Evolutionary conservation across 495 filamentous ascomycete species (phyloP), one percentile per base, ranked within the genome.

Genomic region (Penicillium antarcticum): DNA sequence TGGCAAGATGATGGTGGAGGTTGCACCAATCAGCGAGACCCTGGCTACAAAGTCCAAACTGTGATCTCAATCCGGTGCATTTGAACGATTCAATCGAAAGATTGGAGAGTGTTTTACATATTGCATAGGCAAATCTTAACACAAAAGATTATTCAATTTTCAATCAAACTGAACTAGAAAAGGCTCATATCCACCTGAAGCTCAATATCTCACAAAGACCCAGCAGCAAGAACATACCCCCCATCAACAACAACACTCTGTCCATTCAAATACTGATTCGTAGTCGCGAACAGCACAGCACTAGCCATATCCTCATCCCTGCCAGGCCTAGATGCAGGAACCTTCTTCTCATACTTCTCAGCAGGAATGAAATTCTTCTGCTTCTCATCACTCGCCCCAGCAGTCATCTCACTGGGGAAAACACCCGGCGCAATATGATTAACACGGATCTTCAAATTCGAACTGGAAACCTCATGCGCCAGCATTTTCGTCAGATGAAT

Each of bases 251-350:
- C 75, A 17, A 89, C 56, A 0, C 73, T 83, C 70, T 87, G 80
- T 1, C 86, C 87, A 61, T 87, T 88, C 13, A 89, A 55, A 45
- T 89, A 90, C 71, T 87, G 84, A 52, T 88, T 89, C 4, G 73
- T 76, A 9, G 71, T 80, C 9, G 79, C 63, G 54, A 83, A 86
- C 16, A 91, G 62, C 13, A 88, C 72, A 4, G 84, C 73, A 62
- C 77, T 77, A 1, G 82, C 87, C 86, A 91, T 91, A 60, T 91
- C 88, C 31, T 82, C 71, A 62, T 91, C 88, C 32, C 80, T 81
- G 0, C 87, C 87, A 0, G 86, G 84, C 8, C 88, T 64, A 1
- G 65, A 57, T 0, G 80, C 78, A 0, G 86, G 85, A 4, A 88
- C 71, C 60, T 80, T 80, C 17, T 68, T 62, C 55, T 74, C 67